Evolutionary conservation across 1,284 basidiomycete genomes (phyloP), one percentile per base, ranked within the genome.

Genomic region (Cutaneotrichosporon curvatum): DNA sequence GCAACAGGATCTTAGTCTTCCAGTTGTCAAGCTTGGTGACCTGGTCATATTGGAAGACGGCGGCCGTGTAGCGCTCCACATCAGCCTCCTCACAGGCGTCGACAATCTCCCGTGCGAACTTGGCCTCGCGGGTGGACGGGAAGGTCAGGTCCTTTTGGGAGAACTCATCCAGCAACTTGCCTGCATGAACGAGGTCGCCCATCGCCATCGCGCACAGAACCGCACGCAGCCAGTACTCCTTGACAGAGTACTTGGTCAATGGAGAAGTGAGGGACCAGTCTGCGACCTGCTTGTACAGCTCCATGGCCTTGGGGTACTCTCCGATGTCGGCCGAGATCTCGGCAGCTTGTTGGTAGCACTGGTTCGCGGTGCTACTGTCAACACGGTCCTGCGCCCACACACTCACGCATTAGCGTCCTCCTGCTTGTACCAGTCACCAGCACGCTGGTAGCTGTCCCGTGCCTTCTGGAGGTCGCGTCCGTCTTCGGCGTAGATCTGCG

Each of bases 211-310:
- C 87, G 67, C 94, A 98, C 21, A 98, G 74, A 28, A 82, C 82
- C 2, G 91, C 81, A 59, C 84, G 81, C 37, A 98, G 77, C 84
- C 90, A 97, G 69, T 95, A 96, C 63, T 98, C 94, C 74, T 97
- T 98, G 60, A 97, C 94, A 55, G 87, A 91, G 75, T 96, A 98
- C 72, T 90, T 90, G n/a, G 95, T 98, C 59, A 98, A 74, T 16
- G 84, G 78, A 43, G 85, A 90, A 3, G 76, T 76, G 40, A 98
- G 75, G 15, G 85, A 88, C 70, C 87, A 83, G 55, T 85, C 79
- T 2, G 92, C 95, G 37, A 98, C 91, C 61, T 86, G 82, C 63
- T 89, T 84, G 66, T 95, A 96, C 52, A 83, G 82, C 54, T 83
- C 78, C 61, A 97, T 89, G 3, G 95, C 91, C 53, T 82, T 78